These are phyloP conservation scores for Clonostachys rosea DNA, from an alignment of 2,329 filamentous ascomycete genomes.

Conservation along the genomic window DNA sequence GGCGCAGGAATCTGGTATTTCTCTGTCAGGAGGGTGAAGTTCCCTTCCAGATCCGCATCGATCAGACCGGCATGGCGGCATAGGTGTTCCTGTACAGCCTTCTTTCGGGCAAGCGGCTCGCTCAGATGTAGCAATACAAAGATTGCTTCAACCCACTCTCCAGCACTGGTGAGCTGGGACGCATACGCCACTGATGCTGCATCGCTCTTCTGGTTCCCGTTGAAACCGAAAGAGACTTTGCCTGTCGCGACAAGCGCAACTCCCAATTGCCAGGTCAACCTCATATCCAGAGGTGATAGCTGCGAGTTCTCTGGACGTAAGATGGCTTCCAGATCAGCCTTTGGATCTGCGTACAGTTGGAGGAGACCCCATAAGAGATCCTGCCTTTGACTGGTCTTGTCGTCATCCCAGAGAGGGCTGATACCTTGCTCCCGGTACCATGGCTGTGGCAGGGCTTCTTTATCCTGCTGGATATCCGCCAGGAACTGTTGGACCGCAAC, in stretches of 20 bases:
- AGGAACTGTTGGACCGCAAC: slow-evolving; percentile 70
- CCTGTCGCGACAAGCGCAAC: slow-evolving; percentile 54
- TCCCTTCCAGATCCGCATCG: slow-evolving; percentile 48
- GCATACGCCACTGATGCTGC: slow-evolving; percentile 62
- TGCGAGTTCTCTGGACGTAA: slow-evolving; percentile 74
- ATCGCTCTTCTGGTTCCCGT: slow-evolving; percentile 58
- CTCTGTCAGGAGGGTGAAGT: slow-evolving; percentile 55
- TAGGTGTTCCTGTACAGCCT: slow-evolving; percentile 68
- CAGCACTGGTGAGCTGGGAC: slow-evolving; percentile 56
- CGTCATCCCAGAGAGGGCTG: slow-evolving; percentile 55
- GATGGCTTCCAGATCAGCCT: slow-evolving; percentile 60
- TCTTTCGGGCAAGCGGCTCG: slow-evolving; percentile 55
- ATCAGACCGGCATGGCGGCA: slow-evolving; percentile 67
- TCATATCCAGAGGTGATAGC: slow-evolving; percentile 67
- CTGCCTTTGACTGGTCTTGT: slow-evolving; percentile 53
- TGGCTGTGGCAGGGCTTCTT: slow-evolving; percentile 68
- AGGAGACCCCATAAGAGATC: slow-evolving; percentile 86
- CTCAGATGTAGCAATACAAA: slow-evolving; percentile 79
- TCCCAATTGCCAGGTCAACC: slow-evolving; percentile 82
- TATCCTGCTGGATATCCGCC: slow-evolving; percentile 65
- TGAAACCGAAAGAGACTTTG: slow-evolving; percentile 45
- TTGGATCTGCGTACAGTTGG: slow-evolving; percentile 67
- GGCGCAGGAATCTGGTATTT: slow-evolving; percentile 66
- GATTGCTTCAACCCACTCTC: slow-evolving; percentile 64
- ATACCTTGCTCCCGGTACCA: slow-evolving; percentile 62